These are phyloP conservation scores for Trichaptum fuscoviolaceum DNA, from an alignment of 768 basidiomycete species.

Conservation along the genomic window DNA sequence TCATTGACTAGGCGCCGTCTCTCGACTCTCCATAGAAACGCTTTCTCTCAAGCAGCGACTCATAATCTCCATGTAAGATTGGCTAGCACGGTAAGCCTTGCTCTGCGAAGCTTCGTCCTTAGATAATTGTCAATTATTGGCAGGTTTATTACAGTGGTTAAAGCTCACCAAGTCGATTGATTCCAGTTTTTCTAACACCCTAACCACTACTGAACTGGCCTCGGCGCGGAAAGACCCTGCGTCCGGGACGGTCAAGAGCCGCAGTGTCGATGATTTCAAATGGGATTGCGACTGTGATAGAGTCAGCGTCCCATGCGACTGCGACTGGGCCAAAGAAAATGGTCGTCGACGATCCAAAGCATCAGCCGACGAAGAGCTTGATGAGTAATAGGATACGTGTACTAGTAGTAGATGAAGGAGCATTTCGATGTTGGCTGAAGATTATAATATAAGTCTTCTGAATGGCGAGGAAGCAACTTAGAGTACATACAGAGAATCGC, in stretches of 20 bases:
- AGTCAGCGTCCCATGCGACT: not conserved
- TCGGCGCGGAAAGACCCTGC: slow-evolving; percentile 55
- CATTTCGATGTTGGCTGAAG: slow-evolving; percentile 68
- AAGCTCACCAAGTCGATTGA: slow-evolving; percentile 44
- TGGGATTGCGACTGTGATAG: slow-evolving; percentile 30
- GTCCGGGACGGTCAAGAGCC: slow-evolving; percentile 52
- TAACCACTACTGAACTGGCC: slow-evolving; percentile 46
- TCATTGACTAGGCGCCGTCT: not conserved
- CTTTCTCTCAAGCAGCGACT: slow-evolving; percentile 62
- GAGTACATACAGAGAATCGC: slow-evolving; percentile 48
- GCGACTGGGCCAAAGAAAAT: not conserved
- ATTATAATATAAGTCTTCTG: not conserved
- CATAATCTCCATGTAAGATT: slow-evolving; percentile 75
- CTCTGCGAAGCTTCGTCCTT: slow-evolving; percentile 19
- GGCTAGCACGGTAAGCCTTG: slow-evolving; percentile 57
- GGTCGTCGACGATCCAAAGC: slow-evolving; percentile 6
- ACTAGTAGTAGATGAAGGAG: slow-evolving; percentile 75
- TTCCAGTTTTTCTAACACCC: slow-evolving; percentile 50
- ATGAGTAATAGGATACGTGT: slow-evolving; percentile 61
- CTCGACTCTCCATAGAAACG: slow-evolving; percentile 17
- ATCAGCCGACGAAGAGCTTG: slow-evolving; percentile 26
- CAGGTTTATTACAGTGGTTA: slow-evolving; percentile 2
- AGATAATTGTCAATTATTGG: slow-evolving; percentile 12
- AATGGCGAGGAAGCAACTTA: not conserved
- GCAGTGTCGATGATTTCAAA: slow-evolving; percentile 43